Evolutionary conservation across 768 basidiomycete genomes (phyloP), one percentile per base, ranked within the genome.

Genomic region (Suillus fuscotomentosus): DNA sequence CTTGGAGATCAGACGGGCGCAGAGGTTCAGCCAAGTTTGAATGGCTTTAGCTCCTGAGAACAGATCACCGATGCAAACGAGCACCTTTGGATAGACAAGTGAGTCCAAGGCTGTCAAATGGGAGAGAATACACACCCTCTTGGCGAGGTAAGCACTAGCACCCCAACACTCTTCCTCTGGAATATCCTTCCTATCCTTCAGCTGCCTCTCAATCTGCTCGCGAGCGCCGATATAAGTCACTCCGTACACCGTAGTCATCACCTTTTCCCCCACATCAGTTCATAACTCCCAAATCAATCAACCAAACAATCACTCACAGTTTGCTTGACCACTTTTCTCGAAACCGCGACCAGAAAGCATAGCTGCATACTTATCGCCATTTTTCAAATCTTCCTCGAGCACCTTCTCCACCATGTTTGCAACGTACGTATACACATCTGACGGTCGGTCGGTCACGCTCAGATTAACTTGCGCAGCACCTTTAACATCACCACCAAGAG

Each of bases 171-270:
- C 81, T 69, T 95, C 91, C 27, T 84, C 76, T 3, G 85, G 82
- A 34, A 97, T 81, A 65, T 91, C 90, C 31, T 86, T 85, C 62
- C 89, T 81, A 62, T 92, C 92, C 69, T 82, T 85, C 45, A 99
- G 78, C 78, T 98, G 95, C 70, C 78, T 90, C 77, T 95, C 92
- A 62, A 99, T 97, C 78, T 99, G 97, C 10, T 94, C 93, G 50
- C 94, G 86, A 24, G 97, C 97, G 42, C 97, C 97, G 61, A 98
- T 79, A 77, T 89, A 96, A 0, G 97, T 99, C 17, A 99, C 96
- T 24, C 97, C 97, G 73, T 99, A 99, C 41, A 99, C 97, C 3
- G 97, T 98, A 1, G 97, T 99, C 97, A 99, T 99, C 68, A 98
- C 94, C 89, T 91, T 67, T 27, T 27, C 13, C 6, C 7, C 54